These are phyloP conservation scores for Grosmannia clavigera DNA, from an alignment of 2,329 filamentous ascomycete genomes.

Conservation along the genomic window DNA sequence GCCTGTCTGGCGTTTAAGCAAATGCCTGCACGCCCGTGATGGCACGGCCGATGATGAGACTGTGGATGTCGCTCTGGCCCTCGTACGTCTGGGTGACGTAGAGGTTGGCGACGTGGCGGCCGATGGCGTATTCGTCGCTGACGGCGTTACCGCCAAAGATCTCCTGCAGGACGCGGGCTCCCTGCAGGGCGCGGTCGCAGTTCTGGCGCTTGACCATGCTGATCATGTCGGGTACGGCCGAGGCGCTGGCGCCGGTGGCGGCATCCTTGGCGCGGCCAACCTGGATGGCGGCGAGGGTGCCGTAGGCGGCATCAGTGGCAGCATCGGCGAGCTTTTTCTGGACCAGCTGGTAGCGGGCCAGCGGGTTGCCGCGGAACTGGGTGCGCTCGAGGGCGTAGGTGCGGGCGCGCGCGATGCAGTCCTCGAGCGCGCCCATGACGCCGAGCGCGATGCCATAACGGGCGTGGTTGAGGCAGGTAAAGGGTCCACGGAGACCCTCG, in stretches of 20 bases:
- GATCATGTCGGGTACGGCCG: constrained; percentile 86
- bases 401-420: constrained; percentile 70
- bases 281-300: constrained; percentile 79
- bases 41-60: constrained; percentile 55
- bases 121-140: constrained; percentile 93
- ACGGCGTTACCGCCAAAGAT: constrained; percentile 97
- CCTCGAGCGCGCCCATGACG: constrained; percentile 86
- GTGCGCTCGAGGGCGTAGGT: constrained; percentile 84
- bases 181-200: constrained; percentile 76
- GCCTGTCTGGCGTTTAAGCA: constrained; percentile 28
- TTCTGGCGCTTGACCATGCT: constrained; percentile 95
- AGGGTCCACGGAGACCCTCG: constrained; percentile 78
- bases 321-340: constrained; percentile 98
- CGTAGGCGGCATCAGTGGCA: constrained; percentile 78
- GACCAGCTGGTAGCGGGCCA: constrained; percentile 91
- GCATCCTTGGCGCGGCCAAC: constrained; percentile 88
- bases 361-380: constrained; percentile 91
- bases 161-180: constrained; percentile 75
- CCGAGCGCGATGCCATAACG: constrained; percentile 90
- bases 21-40: constrained; percentile 61
- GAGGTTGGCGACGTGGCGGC: constrained; percentile 85
- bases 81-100: constrained; percentile 98
- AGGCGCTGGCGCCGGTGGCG: constrained; percentile 61
- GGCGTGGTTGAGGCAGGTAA: constrained; percentile 88
- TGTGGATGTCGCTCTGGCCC: constrained; percentile 94